Percentiles rank a stretch among this genome's conserved stretches.
Evolutionary conservation across 257 asterid genomes (phyloP).

Genomic region (Thymus quinquecostatus): DNA sequence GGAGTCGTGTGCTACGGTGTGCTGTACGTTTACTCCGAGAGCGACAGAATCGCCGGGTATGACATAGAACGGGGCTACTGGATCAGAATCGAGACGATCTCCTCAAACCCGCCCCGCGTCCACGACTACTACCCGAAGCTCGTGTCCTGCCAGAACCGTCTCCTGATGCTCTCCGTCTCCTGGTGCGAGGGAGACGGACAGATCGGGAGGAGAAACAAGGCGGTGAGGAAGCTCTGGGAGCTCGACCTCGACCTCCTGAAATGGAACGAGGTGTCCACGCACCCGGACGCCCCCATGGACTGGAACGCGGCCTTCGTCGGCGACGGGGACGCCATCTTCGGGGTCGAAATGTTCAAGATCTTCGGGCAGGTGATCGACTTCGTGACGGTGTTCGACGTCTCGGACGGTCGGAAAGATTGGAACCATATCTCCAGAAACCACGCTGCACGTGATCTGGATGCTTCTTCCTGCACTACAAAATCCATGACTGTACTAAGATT

Average conservation of each 20-base stretch:
- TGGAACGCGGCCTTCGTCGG: conserved; percentile 93
- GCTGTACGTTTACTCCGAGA: conserved; percentile 87
- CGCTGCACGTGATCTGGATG: conserved; percentile 74
- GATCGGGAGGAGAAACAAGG: conserved; percentile 93
- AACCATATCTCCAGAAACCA: conserved; percentile 77
- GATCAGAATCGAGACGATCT: conserved; percentile 61
- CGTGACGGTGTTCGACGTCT: conserved; percentile 63
- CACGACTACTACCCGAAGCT: conserved; percentile 89
- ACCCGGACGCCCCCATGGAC: conserved; percentile 99
- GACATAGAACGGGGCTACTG: conserved; percentile 87
- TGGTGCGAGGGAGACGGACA: conserved; percentile 99
- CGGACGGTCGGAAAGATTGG: conserved; percentile 50
- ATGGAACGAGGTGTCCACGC: conserved; percentile 70
- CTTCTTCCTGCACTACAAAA: conserved; percentile 86
- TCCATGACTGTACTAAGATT: conserved; percentile 80
- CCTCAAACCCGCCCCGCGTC: conserved; percentile 76
- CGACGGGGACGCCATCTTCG: conserved; percentile 68
- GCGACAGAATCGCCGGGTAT: conserved; percentile 71
- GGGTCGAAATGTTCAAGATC: conserved; percentile 94
- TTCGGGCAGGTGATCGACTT: conserved; percentile 96
- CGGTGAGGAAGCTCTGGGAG: conserved; percentile 94
- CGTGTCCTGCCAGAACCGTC: conserved; percentile 60
- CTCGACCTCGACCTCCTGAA: conserved; percentile 55
- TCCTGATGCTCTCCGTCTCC: conserved; percentile 80
- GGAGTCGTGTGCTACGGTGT: conserved; percentile 68